Base-by-base conservation (phyloP, 495 filamentous ascomycete genomes). In the Coniosporium apollinis region DNA sequence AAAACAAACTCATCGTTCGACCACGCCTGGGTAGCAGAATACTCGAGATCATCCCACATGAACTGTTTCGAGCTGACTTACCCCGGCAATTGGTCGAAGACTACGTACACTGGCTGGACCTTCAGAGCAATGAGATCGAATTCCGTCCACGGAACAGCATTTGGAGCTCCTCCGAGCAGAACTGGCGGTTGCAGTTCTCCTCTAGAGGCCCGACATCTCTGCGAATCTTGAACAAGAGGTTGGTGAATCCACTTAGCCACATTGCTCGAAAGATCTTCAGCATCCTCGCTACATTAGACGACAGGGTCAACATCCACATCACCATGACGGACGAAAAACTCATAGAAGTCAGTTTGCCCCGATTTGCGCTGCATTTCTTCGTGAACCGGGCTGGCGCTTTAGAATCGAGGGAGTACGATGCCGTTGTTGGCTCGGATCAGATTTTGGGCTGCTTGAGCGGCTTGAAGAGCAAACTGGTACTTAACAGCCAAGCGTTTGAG, bases 71-170 rank as follows among this genome's bases (percentile, higher is more conserved):
- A 0, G 47, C 39, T 0, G 61, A 61, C 30, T 51, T 78, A 11
- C 70, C 75, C 6, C 29, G 15, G 0, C 37, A 49, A 0, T 62
- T 78, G 15, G 36, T 66, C 3, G 30, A 59, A 4, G 43, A 66
- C 16, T 70, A 57, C 38, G 46, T 65, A 0, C 74, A 80, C 39
- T 80, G 75, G 74, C 45, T 77, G 3, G 51, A 76, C 30, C 5
- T 73, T 3, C 33, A 39, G 3, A 60, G 52, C 0, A 43, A 49
- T 0, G 26, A 38, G 1, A 34, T 79, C 3, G 67, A 78, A 36
- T 71, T 74, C 28, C 56, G 72, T 0, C 59, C 63, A 1, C 14
- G 36, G 1, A 38, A 47, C 0, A 14, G 51, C 15, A 53, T 59
- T 1, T 79, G 70, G 72, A 34, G 30, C 0, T 42, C 46, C 4